Conservation (phyloP, 768 basidiomycete species). For the Mycena metata region DNA sequence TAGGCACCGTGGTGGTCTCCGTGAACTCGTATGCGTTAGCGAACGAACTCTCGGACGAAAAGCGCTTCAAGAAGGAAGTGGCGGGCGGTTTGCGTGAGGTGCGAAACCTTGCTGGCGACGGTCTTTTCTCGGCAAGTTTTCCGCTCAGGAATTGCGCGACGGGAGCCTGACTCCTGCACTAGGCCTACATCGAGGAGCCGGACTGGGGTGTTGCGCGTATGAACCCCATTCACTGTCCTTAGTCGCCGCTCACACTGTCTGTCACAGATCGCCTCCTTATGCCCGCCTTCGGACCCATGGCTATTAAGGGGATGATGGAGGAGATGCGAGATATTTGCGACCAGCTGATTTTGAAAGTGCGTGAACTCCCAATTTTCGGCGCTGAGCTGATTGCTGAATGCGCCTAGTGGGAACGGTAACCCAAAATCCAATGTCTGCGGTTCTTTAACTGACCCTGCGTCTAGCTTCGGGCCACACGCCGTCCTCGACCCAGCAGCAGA, state of each 20-base stretch:
- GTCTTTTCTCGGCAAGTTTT: constrained; percentile 14
- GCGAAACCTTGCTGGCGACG: constrained; percentile 12
- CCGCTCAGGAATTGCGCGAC: too few species aligned
- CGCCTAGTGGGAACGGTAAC: constrained; percentile 31
- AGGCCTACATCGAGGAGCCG: constrained; percentile 18
- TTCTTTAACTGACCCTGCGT: not conserved
- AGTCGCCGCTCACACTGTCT: not conserved
- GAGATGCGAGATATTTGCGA: constrained; percentile 61
- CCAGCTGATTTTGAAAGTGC: constrained; percentile 58
- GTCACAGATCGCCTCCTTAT: constrained; percentile 29
- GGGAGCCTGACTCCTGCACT: not conserved
- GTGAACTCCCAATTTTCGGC: constrained; percentile 16
- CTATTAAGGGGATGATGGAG: constrained; percentile 56
- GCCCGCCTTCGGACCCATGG: constrained; percentile 26
- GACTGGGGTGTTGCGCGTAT: constrained; percentile 25
- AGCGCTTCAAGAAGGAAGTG: constrained; percentile 22
- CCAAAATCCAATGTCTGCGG: not conserved
- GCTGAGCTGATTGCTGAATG: not conserved
- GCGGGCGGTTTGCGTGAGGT: constrained; percentile 15
- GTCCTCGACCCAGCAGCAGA: constrained; percentile 59
- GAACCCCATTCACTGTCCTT: not conserved
- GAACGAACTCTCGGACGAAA: constrained; percentile 32
- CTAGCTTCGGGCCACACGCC: constrained; percentile 58
- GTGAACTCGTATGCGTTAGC: constrained; percentile 19
- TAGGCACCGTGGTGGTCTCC: constrained; percentile 2